phyloP scores from a whole-genome alignment of 495 filamentous ascomycete genomes.

The Mycothermus thermophilus region DNA sequence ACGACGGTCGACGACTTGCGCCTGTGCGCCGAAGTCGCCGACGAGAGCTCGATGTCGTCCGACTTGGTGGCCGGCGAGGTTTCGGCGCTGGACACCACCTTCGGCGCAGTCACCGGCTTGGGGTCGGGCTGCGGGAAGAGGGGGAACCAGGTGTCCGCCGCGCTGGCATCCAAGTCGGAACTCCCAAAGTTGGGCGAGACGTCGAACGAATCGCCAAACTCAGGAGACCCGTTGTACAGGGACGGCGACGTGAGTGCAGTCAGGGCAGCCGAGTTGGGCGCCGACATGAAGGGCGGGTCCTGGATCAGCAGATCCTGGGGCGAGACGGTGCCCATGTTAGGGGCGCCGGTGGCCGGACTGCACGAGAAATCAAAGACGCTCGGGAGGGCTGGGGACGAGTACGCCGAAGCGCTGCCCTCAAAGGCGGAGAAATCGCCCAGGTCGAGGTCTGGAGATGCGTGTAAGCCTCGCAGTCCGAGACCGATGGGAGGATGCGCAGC shows the following conservation, averaged over 20 bases:
- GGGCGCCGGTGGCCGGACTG: constrained; percentile 28
- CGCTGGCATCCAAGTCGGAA: constrained; percentile 31
- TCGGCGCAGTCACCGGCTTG: constrained; percentile 1
- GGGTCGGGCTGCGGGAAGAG: constrained; percentile 49
- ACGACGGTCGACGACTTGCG: constrained; percentile 29
- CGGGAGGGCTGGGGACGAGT: constrained; percentile 38
- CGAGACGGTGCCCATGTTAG: constrained; percentile 60
- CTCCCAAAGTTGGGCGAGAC: constrained; percentile 56
- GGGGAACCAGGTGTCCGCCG: constrained; percentile 41
- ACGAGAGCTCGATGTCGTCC: constrained; percentile 26
- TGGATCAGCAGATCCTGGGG: constrained; percentile 64
- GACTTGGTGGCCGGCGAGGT: constrained; percentile 31
- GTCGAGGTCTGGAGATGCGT: constrained; percentile 30
- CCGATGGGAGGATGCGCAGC: no score
- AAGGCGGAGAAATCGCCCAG: constrained; percentile 39
- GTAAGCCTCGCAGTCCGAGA: constrained; percentile 30
- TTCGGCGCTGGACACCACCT: constrained; percentile 16
- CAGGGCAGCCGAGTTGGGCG: constrained; percentile 69
- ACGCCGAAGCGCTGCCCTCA: constrained; percentile 36
- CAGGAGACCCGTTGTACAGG: constrained; percentile 61
- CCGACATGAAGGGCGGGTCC: constrained; percentile 52
- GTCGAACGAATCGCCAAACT: constrained; percentile 50
- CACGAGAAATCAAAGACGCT: constrained; percentile 31
- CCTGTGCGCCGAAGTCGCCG: constrained; percentile 21
- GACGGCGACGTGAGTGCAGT: constrained; percentile 77